phyloP scores from a whole-genome alignment of 73 alveolate genomes.

The Paraurostyla sp. region DNA sequence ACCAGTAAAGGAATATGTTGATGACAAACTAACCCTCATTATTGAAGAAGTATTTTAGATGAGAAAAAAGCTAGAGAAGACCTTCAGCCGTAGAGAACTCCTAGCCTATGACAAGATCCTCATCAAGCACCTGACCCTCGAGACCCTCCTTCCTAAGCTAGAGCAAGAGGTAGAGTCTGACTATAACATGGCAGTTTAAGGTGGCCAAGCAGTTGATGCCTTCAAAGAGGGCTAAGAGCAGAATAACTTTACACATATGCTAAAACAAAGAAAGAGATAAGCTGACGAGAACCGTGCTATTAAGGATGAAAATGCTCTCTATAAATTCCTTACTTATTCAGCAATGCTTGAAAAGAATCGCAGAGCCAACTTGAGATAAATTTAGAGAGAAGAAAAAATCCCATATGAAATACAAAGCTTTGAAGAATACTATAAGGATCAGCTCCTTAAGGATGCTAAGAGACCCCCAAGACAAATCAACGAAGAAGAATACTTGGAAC shows the following conservation, averaged over 20 bases:
- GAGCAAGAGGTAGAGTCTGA: neutral
- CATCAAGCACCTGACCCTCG: constrained; percentile 8
- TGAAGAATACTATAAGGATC: constrained; percentile 19
- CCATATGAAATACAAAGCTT: neutral
- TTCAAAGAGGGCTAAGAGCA: neutral
- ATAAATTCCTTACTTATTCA: constrained; percentile 15
- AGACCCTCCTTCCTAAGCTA: neutral
- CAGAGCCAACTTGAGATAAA: neutral
- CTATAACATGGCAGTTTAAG: neutral
- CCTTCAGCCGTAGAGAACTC: constrained; percentile 48
- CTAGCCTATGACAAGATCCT: constrained; percentile 48
- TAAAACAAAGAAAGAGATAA: neutral
- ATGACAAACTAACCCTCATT: neutral
- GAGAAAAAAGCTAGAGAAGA: constrained; percentile 34
- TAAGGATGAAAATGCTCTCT: constrained; percentile 2
- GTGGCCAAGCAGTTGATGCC: neutral
- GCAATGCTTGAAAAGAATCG: constrained; percentile 35
- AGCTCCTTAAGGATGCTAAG: neutral
- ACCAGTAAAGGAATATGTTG: constrained; percentile 45
- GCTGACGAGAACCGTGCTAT: neutral
- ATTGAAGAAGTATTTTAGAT: constrained; percentile 38
- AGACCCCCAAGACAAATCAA: neutral
- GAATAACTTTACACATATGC: neutral
- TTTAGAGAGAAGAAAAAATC: neutral
- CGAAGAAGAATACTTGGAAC: constrained; percentile 11